phyloP scores from a whole-genome alignment of 169 alveolate genomes.

The Miamiensis avidus region DNA sequence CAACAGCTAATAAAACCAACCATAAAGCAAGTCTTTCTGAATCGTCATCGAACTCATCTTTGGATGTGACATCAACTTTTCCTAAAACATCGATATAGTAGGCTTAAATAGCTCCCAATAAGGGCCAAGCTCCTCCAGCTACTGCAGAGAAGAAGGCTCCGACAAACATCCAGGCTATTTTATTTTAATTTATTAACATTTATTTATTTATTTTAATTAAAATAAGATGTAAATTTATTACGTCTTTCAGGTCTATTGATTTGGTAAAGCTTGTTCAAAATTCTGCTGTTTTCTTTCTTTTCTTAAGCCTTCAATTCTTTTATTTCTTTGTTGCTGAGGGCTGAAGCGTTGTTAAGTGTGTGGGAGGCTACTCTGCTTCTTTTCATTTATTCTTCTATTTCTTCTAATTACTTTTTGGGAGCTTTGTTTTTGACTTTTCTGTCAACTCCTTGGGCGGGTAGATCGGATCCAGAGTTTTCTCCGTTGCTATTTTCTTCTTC shows the following conservation, averaged over 20 bases:
- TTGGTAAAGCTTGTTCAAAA: slow-evolving; percentile 10
- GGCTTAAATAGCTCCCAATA: slow-evolving; percentile 10
- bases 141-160: slow-evolving; percentile 14
- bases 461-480: background rate
- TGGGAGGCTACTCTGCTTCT: slow-evolving; percentile 4
- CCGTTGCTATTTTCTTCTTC: background rate
- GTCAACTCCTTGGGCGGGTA: slow-evolving; percentile 2
- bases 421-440: background rate
- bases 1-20: slow-evolving; percentile 55
- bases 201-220: too few species aligned
- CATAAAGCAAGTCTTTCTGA: background rate
- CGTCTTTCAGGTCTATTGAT: slow-evolving; percentile 4
- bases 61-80: background rate
- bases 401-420: background rate
- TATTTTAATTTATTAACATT: slow-evolving; percentile 10
- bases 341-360: too few species aligned
- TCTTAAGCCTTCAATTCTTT: too few species aligned
- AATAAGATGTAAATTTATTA: too few species aligned
- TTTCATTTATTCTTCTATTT: background rate
- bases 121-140: slow-evolving; percentile 1
- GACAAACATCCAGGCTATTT: background rate
- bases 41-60: background rate
- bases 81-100: background rate
- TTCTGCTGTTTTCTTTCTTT: background rate
- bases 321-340: background rate